Conservation (phyloP, 2,329 filamentous ascomycete species). For the Zelopaecilomyces penicillatus region DNA sequence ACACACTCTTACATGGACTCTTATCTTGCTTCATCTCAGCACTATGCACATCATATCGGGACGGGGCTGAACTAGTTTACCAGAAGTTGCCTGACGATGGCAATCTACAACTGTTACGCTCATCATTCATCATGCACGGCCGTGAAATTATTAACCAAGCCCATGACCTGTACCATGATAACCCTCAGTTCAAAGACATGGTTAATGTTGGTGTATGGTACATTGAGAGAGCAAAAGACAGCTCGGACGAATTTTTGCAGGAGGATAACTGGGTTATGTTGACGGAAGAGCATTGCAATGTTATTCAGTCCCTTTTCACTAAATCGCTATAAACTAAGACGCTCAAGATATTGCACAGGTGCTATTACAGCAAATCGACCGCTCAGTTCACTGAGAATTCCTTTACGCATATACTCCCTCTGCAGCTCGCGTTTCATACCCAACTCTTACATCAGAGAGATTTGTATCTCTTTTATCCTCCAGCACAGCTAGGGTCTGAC, state of each 20-base stretch:
- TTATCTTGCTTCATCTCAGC: conserved; percentile 4
- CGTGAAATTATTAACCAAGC: conserved; percentile 13
- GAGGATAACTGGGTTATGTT: conserved; percentile 11
- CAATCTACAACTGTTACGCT: conserved; percentile 9
- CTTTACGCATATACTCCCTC: too few relatives aligned
- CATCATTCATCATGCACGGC: conserved; percentile 11
- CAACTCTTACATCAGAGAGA: too few relatives aligned
- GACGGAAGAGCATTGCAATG: conserved; percentile 1
- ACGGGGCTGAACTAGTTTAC: conserved; percentile 3
- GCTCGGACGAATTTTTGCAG: conserved; percentile 6
- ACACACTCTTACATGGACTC: background rate
- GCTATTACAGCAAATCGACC: too few relatives aligned
- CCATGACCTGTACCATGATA: conserved; percentile 5
- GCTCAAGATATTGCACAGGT: too few relatives aligned
- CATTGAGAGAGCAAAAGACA: conserved; percentile 11
- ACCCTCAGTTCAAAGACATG: conserved; percentile 7
- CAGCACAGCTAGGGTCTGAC: too few relatives aligned
- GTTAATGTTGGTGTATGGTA: conserved; percentile 11
- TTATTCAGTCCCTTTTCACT: conserved; percentile 7
- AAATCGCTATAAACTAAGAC: too few relatives aligned
- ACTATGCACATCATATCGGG: conserved; percentile 10
- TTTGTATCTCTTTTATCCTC: too few relatives aligned
- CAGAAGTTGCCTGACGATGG: conserved; percentile 1
- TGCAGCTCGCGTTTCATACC: too few relatives aligned
- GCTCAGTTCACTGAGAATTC: too few relatives aligned